phyloP scores from a whole-genome alignment of 345 rosid species.

The Ceriops tagal region DNA sequence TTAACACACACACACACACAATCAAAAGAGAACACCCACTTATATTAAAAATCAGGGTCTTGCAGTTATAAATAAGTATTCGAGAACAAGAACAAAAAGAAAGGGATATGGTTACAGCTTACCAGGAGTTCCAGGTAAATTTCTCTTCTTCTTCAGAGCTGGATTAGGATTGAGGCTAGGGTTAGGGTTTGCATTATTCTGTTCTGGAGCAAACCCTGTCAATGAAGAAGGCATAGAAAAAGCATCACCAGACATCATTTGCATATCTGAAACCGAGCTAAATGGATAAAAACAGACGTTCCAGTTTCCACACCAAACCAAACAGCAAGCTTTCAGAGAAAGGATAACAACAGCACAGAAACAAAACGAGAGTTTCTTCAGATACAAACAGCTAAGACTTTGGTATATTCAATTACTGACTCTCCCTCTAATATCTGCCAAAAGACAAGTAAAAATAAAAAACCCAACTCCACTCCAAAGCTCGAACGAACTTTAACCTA shows the following conservation, averaged over 20 bases:
- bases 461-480: constrained; percentile 15
- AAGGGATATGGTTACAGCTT: background rate
- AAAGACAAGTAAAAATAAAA: constrained; percentile 48
- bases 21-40: background rate
- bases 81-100: background rate
- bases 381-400: constrained; percentile 48
- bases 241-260: constrained; percentile 67
- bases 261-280: background rate
- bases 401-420: constrained; percentile 45
- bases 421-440: constrained; percentile 50
- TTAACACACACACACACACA: background rate
- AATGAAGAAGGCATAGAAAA: constrained; percentile 50
- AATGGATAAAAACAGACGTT: background rate
- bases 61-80: background rate
- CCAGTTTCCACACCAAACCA: constrained; percentile 19
- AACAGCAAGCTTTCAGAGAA: constrained; percentile 30
- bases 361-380: constrained; percentile 42
- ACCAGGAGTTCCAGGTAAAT: constrained; percentile 94
- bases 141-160: constrained; percentile 71
- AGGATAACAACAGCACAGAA: constrained; percentile 38
- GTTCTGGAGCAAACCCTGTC: constrained; percentile 47
- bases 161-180: constrained; percentile 57
- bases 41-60: background rate
- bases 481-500: constrained; percentile 42
- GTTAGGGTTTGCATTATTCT: constrained; percentile 48